Evolutionary conservation across 306 rosid genomes (phyloP).

Genomic region (Acacia acuminata): DNA sequence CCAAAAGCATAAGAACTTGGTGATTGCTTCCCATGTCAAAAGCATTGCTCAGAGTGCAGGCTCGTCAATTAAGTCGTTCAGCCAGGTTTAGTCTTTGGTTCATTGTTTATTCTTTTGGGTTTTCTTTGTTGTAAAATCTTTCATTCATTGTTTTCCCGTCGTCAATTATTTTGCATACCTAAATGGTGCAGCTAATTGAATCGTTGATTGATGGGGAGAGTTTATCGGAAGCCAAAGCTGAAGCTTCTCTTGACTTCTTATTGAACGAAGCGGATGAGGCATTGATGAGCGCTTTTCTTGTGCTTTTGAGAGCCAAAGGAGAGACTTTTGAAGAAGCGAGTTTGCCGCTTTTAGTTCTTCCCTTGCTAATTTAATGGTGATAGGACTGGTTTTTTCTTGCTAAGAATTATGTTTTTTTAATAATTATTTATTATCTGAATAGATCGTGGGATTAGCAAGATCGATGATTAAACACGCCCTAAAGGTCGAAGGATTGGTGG

Average conservation of each 20-base stretch:
- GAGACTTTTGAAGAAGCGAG: conserved; percentile 89
- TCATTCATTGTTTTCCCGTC: neutral
- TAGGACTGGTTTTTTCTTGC: neutral
- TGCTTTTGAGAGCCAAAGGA: conserved; percentile 85
- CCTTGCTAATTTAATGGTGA: neutral
- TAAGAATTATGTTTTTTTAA: neutral
- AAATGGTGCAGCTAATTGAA: conserved; percentile 61
- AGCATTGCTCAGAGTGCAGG: conserved; percentile 16
- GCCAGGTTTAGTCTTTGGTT: conserved; percentile 38
- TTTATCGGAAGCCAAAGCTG: conserved; percentile 74
- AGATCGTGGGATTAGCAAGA: conserved; percentile 90
- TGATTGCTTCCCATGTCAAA: conserved; percentile 19
- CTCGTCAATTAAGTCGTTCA: conserved; percentile 27
- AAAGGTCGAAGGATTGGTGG: conserved; percentile 76
- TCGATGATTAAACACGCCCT: conserved; percentile 76
- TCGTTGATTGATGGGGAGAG: conserved; percentile 62
- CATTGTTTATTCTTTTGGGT: neutral
- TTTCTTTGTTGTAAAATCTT: neutral
- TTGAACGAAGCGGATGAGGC: conserved; percentile 70
- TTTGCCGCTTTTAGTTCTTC: conserved; percentile 6
- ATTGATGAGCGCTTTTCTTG: conserved; percentile 85
- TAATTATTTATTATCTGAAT: conserved; percentile 11
- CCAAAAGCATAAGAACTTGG: conserved; percentile 3
- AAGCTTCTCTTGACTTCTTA: conserved; percentile 65
- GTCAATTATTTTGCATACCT: neutral